These are phyloP conservation scores for Mariannaea elegans DNA, from an alignment of 2,329 filamentous ascomycete species.

Conservation along the genomic window DNA sequence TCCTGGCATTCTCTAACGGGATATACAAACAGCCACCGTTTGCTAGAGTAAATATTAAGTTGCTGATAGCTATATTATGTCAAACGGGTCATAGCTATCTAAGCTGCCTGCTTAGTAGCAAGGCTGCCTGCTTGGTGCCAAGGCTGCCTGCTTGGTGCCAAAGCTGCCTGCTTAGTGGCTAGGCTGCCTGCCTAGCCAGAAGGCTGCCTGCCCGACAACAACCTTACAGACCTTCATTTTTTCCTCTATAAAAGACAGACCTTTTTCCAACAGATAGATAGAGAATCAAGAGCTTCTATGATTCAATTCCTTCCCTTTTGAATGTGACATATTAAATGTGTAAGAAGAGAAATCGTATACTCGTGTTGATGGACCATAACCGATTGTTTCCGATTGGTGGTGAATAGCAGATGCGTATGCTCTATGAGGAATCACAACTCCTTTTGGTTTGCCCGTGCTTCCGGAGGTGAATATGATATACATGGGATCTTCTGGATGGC, in stretches of 20 bases:
- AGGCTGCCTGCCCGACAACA: too few species aligned
- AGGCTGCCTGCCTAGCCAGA: too few species aligned
- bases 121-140: too few species aligned
- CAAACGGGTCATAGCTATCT: too few species aligned
- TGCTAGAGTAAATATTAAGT: constrained; percentile 7
- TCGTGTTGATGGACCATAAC: neutral
- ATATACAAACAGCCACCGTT: constrained; percentile 19
- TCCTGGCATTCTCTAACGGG: neutral
- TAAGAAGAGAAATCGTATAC: constrained; percentile 18
- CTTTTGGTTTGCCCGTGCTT: constrained; percentile 37
- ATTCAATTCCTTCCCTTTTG: too few species aligned
- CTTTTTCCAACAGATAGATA: too few species aligned
- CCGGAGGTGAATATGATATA: constrained; percentile 37
- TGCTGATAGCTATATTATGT: neutral
- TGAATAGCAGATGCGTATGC: constrained; percentile 6
- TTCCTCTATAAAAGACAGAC: too few species aligned
- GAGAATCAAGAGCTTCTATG: too few species aligned
- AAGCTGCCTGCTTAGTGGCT: too few species aligned
- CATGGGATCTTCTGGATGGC: neutral
- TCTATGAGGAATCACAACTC: constrained; percentile 29
- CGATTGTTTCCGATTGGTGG: neutral
- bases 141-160: too few species aligned
- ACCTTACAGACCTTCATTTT: too few species aligned
- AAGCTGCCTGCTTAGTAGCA: too few species aligned
- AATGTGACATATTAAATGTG: constrained; percentile 6